These are phyloP conservation scores for Ustilago shanxiensis DNA, from an alignment of 1,284 basidiomycete species.

Conservation along the genomic window DNA sequence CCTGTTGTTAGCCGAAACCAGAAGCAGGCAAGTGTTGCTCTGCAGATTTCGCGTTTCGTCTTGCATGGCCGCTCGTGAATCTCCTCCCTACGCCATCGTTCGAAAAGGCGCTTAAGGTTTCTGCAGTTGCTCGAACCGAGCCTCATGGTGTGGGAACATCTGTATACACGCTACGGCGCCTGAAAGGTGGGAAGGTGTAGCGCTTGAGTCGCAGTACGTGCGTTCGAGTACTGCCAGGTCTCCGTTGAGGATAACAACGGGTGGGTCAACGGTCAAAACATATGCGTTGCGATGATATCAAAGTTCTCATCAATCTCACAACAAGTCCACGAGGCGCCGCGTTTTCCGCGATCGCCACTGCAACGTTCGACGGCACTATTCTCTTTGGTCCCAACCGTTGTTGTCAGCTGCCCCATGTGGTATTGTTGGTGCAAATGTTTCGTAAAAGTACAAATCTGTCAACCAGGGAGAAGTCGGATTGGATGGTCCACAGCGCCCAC, in stretches of 20 bases:
- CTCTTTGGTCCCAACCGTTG: not conserved
- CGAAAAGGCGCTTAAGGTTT: not conserved
- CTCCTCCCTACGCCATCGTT: not conserved
- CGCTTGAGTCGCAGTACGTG: not conserved
- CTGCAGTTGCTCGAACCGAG: slow-evolving; percentile 7
- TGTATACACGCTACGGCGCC: not conserved
- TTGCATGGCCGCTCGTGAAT: not conserved
- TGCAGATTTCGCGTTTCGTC: not conserved
- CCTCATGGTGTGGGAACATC: slow-evolving; percentile 8
- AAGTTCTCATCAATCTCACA: not conserved
- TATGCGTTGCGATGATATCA: not conserved
- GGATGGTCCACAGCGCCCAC: not conserved
- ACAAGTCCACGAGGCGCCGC: not conserved
- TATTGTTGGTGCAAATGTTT: not conserved
- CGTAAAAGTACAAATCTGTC: slow-evolving; percentile 14
- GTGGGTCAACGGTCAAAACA: not conserved
- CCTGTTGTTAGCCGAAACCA: not conserved
- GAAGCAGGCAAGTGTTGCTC: not conserved
- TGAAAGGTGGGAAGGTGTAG: not conserved
- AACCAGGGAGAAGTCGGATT: not conserved
- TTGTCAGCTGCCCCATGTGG: not conserved
- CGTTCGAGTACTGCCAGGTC: not conserved
- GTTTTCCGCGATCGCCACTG: not conserved
- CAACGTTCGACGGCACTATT: too few relatives aligned
- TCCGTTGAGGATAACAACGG: not conserved